phyloP scores from a whole-genome alignment of 306 rosid species.

The Cicer yamashitae region DNA sequence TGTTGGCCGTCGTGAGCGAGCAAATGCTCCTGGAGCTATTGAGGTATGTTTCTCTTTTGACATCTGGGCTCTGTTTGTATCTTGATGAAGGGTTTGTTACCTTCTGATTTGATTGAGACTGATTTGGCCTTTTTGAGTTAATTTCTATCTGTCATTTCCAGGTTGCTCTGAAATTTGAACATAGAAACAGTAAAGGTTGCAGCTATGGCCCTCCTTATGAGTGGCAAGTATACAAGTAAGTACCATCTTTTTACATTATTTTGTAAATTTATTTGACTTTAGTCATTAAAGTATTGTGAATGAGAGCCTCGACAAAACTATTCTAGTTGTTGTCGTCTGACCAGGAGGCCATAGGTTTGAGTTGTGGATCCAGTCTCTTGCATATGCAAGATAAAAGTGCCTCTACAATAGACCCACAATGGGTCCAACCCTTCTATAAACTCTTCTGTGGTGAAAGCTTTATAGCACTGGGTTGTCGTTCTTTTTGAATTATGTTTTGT shows the following conservation, averaged over 20 bases:
- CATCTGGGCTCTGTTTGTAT: background rate
- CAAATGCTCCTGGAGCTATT: conserved; percentile 70
- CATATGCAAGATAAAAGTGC: background rate
- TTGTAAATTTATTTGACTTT: background rate
- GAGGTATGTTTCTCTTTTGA: conserved; percentile 55
- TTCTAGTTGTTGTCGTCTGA: conserved; percentile 17
- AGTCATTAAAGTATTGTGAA: conserved; percentile 1
- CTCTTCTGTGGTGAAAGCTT: background rate
- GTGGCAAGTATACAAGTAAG: conserved; percentile 99
- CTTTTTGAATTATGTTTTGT: background rate
- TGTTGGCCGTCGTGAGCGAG: conserved; percentile 92
- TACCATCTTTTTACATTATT: conserved; percentile 19
- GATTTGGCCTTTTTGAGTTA: conserved; percentile 14
- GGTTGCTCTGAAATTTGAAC: conserved; percentile 98
- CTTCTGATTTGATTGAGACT: conserved; percentile 13
- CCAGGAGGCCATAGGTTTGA: background rate
- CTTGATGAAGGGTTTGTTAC: background rate
- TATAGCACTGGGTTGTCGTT: background rate
- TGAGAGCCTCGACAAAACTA: conserved; percentile 13
- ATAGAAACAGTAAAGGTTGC: conserved; percentile 97
- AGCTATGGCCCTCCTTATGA: conserved; percentile 97
- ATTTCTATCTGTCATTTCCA: conserved; percentile 47
- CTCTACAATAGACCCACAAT: conserved; percentile 2
- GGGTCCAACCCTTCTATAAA: background rate
- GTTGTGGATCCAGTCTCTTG: background rate